Percentiles rank a stretch among this genome's conserved stretches.
Conservation (phyloP, 2,329 filamentous ascomycete species). For the Cadophora sp. region DNA sequence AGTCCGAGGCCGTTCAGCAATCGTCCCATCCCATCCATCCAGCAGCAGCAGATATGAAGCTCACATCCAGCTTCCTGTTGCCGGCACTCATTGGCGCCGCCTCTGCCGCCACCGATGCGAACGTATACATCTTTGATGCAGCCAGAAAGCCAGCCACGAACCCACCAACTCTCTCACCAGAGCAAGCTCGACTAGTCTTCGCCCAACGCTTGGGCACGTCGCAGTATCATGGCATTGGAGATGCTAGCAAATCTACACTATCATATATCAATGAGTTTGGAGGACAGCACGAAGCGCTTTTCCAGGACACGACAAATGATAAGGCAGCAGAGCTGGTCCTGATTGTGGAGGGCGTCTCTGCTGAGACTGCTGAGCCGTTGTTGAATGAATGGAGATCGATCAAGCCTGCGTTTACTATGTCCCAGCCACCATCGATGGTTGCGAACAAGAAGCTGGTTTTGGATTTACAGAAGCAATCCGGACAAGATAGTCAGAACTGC, state of each 20-base stretch:
- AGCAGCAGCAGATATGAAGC: constrained; percentile 48
- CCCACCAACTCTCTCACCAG: constrained; percentile 55
- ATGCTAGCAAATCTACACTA: constrained; percentile 50
- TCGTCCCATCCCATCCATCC: constrained; percentile 27
- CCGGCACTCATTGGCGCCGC: constrained; percentile 48
- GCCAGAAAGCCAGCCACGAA: constrained; percentile 50
- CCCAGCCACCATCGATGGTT: constrained; percentile 50
- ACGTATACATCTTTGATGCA: constrained; percentile 58
- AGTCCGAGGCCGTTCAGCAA: constrained; percentile 34
- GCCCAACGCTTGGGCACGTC: constrained; percentile 61
- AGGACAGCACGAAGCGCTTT: constrained; percentile 57
- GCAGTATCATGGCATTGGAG: constrained; percentile 54
- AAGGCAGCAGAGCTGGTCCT: constrained; percentile 60
- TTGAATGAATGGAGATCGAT: constrained; percentile 50
- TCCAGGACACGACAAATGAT: constrained; percentile 48
- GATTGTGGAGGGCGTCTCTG: constrained; percentile 62
- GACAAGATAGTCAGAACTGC: constrained; percentile 36
- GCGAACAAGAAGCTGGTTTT: constrained; percentile 43
- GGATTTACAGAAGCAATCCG: constrained; percentile 42
- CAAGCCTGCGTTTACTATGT: constrained; percentile 57
- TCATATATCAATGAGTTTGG: constrained; percentile 67
- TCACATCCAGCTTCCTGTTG: constrained; percentile 48
- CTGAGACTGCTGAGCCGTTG: constrained; percentile 51
- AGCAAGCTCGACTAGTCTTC: constrained; percentile 60
- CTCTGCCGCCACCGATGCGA: constrained; percentile 49